Evolutionary conservation across 2,329 filamentous ascomycete species (phyloP).

Genomic region (Allantophomopsis lycopodina): DNA sequence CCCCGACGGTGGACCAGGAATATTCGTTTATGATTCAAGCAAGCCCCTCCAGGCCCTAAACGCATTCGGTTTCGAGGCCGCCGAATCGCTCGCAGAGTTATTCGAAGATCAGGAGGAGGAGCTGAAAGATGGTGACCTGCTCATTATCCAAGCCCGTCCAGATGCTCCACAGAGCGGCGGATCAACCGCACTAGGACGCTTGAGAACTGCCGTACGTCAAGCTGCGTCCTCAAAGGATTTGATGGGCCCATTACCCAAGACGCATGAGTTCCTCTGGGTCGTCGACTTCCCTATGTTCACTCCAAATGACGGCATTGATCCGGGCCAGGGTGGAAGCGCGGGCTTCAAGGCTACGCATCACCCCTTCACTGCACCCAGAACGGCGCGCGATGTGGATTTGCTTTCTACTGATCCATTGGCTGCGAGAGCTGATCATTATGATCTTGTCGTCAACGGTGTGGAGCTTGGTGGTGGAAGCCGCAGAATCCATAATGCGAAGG

Average conservation of each 20-base stretch:
- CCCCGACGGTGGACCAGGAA: constrained; percentile 63
- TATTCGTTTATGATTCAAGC: constrained; percentile 61
- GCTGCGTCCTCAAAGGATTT: constrained; percentile 12
- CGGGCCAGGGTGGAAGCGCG: constrained; percentile 59
- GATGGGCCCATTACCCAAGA: constrained; percentile 7
- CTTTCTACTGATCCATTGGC: constrained; percentile 58
- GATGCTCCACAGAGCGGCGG: constrained; percentile 52
- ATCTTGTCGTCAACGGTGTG: constrained; percentile 88
- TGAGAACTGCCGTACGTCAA: constrained; percentile 16
- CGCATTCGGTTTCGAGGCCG: constrained; percentile 61
- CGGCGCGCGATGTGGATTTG: constrained; percentile 56
- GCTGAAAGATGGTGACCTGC: constrained; percentile 56
- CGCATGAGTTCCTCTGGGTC: constrained; percentile 68
- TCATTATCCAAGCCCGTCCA: constrained; percentile 70
- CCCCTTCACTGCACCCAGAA: constrained; percentile 83
- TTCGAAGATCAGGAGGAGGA: constrained; percentile 5
- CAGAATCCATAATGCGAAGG: constrained; percentile 72
- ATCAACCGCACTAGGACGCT: constrained; percentile 37
- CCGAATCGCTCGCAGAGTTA: constrained; percentile 29
- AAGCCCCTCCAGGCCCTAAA: constrained; percentile 67
- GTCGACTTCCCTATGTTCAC: constrained; percentile 89
- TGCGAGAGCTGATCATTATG: constrained; percentile 79
- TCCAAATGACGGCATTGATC: constrained; percentile 40
- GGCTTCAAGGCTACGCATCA: constrained; percentile 86
- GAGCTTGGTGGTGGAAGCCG: constrained; percentile 88